These are phyloP conservation scores for Skeletonema marinoi DNA, from an alignment of 108 stramenopile genomes.

Conservation along the genomic window DNA sequence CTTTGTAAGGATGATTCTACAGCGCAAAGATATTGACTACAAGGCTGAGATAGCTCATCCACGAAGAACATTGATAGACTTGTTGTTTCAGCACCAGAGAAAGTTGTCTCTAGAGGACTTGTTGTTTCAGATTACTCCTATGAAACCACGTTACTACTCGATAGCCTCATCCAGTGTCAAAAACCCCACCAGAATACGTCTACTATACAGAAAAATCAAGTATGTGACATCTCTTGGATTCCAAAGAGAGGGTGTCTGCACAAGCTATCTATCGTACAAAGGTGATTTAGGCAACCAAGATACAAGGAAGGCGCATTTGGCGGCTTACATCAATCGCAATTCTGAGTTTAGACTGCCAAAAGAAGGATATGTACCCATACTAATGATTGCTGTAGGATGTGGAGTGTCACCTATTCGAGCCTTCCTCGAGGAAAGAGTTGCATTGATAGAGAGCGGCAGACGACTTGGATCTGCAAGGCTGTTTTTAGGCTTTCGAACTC, in stretches of 20 bases:
- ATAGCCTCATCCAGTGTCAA: constrained; percentile 59
- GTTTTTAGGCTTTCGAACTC: constrained; percentile 66
- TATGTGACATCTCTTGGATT: constrained; percentile 50
- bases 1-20: constrained; percentile 53
- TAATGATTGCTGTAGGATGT: constrained; percentile 75
- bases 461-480: constrained; percentile 49
- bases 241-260: constrained; percentile 61
- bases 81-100: constrained; percentile 39
- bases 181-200: constrained; percentile 41
- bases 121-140: constrained; percentile 53
- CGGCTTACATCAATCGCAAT: constrained; percentile 46
- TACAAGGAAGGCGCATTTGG: constrained; percentile 8
- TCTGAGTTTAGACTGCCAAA: constrained; percentile 71
- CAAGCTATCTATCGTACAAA: constrained; percentile 54
- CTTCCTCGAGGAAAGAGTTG: constrained; percentile 68
- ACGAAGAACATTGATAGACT: constrained; percentile 61
- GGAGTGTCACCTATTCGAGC: constrained; percentile 77
- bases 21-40: constrained; percentile 60
- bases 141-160: constrained; percentile 74
- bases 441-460: constrained; percentile 3
- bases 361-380: constrained; percentile 49
- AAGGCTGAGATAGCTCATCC: constrained; percentile 58
- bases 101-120: constrained; percentile 65
- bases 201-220: constrained; percentile 67
- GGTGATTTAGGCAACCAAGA: constrained; percentile 15